phyloP scores from a whole-genome alignment of 2,329 filamentous ascomycete species.

The Diaporthe helianthi region DNA sequence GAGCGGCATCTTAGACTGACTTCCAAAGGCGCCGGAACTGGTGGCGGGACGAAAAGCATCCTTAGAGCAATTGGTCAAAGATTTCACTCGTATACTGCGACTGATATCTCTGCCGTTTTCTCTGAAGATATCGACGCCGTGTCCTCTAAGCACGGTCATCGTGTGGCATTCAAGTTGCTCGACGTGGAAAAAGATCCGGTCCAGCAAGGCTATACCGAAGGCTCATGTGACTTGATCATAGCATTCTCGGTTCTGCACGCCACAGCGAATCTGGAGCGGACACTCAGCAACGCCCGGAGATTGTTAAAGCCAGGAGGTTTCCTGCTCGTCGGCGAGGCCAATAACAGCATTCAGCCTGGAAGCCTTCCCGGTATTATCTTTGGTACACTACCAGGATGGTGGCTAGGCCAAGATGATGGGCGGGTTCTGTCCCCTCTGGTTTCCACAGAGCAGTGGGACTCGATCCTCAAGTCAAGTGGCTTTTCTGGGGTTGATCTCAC shows the following conservation, averaged over 20 bases:
- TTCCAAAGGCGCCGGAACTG: conserved; percentile 48
- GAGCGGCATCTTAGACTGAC: not conserved
- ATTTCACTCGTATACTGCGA: conserved; percentile 51
- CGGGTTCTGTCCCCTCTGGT: conserved; percentile 17
- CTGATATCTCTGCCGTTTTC: conserved; percentile 49
- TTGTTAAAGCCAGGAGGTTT: conserved; percentile 47
- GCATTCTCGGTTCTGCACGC: conserved; percentile 44
- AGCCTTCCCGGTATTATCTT: conserved; percentile 4
- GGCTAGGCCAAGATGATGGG: conserved; percentile 16
- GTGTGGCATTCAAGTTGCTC: conserved; percentile 20
- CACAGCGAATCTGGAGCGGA: conserved; percentile 37
- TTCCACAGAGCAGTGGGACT: not conserved
- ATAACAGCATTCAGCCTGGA: not conserved
- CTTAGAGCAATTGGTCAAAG: conserved; percentile 40
- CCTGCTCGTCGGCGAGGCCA: conserved; percentile 38
- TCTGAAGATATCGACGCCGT: conserved; percentile 42
- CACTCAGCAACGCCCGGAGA: conserved; percentile 39
- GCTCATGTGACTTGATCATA: conserved; percentile 43
- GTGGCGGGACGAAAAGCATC: conserved; percentile 46
- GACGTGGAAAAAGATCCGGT: conserved; percentile 41
- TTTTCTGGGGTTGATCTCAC: conserved; percentile 12
- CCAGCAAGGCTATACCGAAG: conserved; percentile 43
- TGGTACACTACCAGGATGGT: conserved; percentile 30
- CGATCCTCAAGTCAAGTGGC: not conserved
- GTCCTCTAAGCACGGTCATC: not conserved